A percentile compares a stretch with the other conserved stretches of the same genome.
These are phyloP conservation scores for Schoenoplectus tabernaemontani DNA, from an alignment of 202 grass and related monocot species.

Conservation along the genomic window DNA sequence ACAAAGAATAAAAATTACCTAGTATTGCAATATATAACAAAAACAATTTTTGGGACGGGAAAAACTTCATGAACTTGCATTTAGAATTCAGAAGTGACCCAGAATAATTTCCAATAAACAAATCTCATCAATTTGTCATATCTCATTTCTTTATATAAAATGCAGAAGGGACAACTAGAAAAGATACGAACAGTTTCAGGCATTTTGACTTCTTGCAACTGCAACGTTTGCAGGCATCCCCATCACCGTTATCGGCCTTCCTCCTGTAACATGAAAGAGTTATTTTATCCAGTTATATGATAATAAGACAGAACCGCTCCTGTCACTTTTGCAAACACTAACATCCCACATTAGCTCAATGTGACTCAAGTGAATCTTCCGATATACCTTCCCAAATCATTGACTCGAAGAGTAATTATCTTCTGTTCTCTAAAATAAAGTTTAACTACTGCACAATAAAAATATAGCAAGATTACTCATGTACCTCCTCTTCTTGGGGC, in stretches of 20 bases:
- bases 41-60: background rate
- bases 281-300: slow-evolving; percentile 4
- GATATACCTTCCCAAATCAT: background rate
- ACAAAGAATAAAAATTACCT: background rate
- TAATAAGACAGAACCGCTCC: background rate
- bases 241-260: slow-evolving; percentile 65
- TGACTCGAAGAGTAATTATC: background rate
- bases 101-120: background rate
- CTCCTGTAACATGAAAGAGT: slow-evolving; percentile 35
- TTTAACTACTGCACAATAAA: background rate
- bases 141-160: slow-evolving; percentile 6
- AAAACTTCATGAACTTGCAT: background rate
- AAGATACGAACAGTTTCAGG: slow-evolving; percentile 69
- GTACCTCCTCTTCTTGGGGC: slow-evolving; percentile 92
- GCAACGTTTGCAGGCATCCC: slow-evolving; percentile 85
- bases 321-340: background rate
- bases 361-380: background rate
- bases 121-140: background rate
- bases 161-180: background rate
- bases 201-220: slow-evolving; percentile 99
- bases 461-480: background rate
- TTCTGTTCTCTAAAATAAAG: slow-evolving; percentile 5
- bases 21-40: background rate
- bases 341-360: background rate
- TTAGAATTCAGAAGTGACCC: background rate